Percentiles rank a stretch among this genome's conserved stretches.
These are phyloP conservation scores for Lepidium aucheri DNA, from an alignment of 345 rosid genomes.

Conservation along the genomic window DNA sequence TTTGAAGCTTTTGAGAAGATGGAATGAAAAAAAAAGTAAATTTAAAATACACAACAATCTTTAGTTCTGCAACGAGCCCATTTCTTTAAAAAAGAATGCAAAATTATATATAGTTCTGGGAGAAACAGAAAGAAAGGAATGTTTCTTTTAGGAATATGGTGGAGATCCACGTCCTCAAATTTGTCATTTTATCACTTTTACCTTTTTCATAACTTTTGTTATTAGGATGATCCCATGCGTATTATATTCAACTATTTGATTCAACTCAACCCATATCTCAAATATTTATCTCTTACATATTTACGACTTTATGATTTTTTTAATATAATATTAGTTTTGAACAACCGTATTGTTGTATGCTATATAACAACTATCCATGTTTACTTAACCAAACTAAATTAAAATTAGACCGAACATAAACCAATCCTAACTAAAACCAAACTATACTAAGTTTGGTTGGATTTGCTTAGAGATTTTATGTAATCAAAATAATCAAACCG, in stretches of 20 bases:
- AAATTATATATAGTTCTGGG: not conserved
- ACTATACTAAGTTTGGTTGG: too few relatives aligned
- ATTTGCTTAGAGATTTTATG: too few relatives aligned
- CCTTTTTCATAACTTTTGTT: not conserved
- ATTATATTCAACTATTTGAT: not conserved
- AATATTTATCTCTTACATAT: too few relatives aligned
- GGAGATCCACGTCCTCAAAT: constrained; percentile 14
- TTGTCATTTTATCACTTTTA: constrained; percentile 9
- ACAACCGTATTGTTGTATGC: too few relatives aligned
- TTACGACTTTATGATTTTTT: too few relatives aligned
- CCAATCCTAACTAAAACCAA: too few relatives aligned
- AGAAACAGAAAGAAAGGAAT: constrained; percentile 17
- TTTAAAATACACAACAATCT: constrained; percentile 4
- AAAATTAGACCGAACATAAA: too few relatives aligned
- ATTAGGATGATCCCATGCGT: constrained; percentile 13
- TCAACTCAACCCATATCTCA: too few relatives aligned
- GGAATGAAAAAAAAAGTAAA: not conserved
- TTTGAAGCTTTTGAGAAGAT: constrained; percentile 18
- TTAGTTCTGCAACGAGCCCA: not conserved
- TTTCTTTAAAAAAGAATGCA: not conserved
- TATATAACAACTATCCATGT: too few relatives aligned
- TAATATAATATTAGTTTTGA: too few relatives aligned
- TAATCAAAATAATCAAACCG: too few relatives aligned
- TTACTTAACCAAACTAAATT: too few relatives aligned
- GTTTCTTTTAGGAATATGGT: constrained; percentile 23